Evolutionary conservation across 192 early-diverging fungal species (phyloP), one percentile per base, ranked within the genome.

Genomic region (Piromyces finnis): DNA sequence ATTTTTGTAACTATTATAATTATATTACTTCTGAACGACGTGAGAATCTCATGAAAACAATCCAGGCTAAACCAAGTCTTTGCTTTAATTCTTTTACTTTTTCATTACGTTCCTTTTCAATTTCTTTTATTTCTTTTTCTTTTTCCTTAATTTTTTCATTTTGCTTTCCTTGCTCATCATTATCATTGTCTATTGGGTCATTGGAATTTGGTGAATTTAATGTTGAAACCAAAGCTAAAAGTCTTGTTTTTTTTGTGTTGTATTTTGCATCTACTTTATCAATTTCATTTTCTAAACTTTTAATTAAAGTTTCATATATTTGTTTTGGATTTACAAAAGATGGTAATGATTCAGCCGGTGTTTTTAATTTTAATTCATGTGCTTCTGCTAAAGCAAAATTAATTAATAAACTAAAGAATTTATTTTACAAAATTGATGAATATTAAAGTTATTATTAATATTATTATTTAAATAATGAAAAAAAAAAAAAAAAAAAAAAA

Each of bases 1-100:
- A n/a, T 37, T 14, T 37, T 14, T 37, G 13, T 37, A 14, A 14
- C 28, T 79, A 77, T 82, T 81, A 78, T 28, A n/a, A 80, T 78
- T 79, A 79, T 81, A 81, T 0, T 83, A 92, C 93, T 82, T 98
- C 93, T 0, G 90, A 84, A 30, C 97, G 83, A 83, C 95, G 88
- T 22, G 89, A 85, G 79, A 92, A 89, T 26, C 94, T 88, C 93
- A 97, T 94, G 79, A 95, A 94, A 82, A 93, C 92, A 79, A 97
- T 93, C 94, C 95, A 97, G 26, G 91, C 89, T 39, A 95, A 80
- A 14, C 88, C 88, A 80, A 91, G 88, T 3, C 86, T 87, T 78
- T 89, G 84, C 79, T 89, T 90, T 81, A 89, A 80, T 27, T 87
- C 85, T 14, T 85, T 87, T 14, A 93, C 79, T 82, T 92, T 87